Evolutionary conservation across 2,329 filamentous ascomycete genomes (phyloP).

Genomic region (Torrubiella hemipterigena): DNA sequence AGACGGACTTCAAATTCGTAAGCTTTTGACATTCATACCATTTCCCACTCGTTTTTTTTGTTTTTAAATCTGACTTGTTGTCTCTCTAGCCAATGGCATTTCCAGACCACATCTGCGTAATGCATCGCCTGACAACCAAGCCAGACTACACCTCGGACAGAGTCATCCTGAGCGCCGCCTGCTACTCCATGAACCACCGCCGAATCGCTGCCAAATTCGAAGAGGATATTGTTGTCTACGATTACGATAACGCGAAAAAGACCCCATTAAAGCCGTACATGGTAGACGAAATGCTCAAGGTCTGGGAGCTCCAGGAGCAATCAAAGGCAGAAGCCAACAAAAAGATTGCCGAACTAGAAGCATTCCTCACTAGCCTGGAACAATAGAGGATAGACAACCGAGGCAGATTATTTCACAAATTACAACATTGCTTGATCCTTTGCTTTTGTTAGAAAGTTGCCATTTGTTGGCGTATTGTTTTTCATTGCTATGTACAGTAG

Average conservation of each 20-base stretch:
- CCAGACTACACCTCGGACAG: constrained; percentile 31
- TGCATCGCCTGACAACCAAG: constrained; percentile 58
- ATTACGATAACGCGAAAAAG: constrained; percentile 30
- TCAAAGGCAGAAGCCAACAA: constrained; percentile 8
- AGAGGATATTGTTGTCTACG: constrained; percentile 72
- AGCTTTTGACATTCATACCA: constrained; percentile 17
- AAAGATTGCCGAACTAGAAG: constrained; percentile 8
- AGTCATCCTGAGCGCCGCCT: constrained; percentile 47
- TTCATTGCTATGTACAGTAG: not conserved
- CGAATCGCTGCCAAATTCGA: constrained; percentile 60
- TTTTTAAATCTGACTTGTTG: not conserved
- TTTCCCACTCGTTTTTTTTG: not conserved
- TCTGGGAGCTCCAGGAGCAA: constrained; percentile 21
- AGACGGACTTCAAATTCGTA: constrained; percentile 80
- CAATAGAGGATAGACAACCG: constrained; percentile 1
- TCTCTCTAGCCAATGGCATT: constrained; percentile 60
- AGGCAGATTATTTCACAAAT: not conserved
- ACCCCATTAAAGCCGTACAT: constrained; percentile 28
- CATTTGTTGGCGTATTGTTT: too few species aligned
- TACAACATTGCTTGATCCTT: too few species aligned
- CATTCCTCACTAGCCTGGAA: constrained; percentile 7
- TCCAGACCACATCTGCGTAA: constrained; percentile 71
- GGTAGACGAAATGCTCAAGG: constrained; percentile 21
- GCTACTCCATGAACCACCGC: constrained; percentile 65
- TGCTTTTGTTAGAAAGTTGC: too few species aligned